Base-by-base conservation (phyloP, 306 rosid species). In the Corylus avellana region DNA sequence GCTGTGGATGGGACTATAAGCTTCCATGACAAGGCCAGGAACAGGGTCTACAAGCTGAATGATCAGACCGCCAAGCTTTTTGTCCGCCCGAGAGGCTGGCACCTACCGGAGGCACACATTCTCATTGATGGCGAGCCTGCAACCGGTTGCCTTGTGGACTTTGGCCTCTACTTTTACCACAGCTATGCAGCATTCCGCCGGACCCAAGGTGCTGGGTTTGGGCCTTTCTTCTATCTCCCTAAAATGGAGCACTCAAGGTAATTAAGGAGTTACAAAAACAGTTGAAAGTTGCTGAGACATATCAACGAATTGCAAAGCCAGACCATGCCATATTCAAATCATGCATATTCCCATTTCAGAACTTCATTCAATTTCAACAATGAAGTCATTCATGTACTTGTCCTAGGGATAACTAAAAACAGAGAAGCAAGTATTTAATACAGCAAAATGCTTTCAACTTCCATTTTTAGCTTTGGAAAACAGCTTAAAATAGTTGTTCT, bases 201-300 rank as follows among this genome's bases (percentile, higher is more conserved):
- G 46, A 85, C 78, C 75, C 98, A 92, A 76, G 98, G 93, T 12
- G 87, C 81, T 20, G 98, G 98, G 8, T 89, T 83, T 57, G 98
- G 98, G 8, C 97, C 98, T 22, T 94, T 95, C 86, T 92, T 95
- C 78, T 95, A 95, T 78, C 97, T 95, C 49, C 98, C 98, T 17
- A 95, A 95, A 78, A 89, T 95, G 97, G 97, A 95, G 84, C 91
- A 92, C 79, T 92, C 98, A 44, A 90, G 98, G 98, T 92, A 82
- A 22, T 22, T 22, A 55, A 58, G 54, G 62, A 1, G 2, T 27
- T 13, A 53, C 20, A 22, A 62, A 1, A 17, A 54, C 4, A 9
- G 37, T 53, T 53, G 18, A 14, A 53, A 53, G 57, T 22, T 64
- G 70, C 44, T 64, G 47, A 64, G 7, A 55, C n/a, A 55, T 12